Percentiles rank a stretch among this genome's conserved stretches.
phyloP scores from a whole-genome alignment of 306 rosid genomes.

The Cucurbita ficifolia region DNA sequence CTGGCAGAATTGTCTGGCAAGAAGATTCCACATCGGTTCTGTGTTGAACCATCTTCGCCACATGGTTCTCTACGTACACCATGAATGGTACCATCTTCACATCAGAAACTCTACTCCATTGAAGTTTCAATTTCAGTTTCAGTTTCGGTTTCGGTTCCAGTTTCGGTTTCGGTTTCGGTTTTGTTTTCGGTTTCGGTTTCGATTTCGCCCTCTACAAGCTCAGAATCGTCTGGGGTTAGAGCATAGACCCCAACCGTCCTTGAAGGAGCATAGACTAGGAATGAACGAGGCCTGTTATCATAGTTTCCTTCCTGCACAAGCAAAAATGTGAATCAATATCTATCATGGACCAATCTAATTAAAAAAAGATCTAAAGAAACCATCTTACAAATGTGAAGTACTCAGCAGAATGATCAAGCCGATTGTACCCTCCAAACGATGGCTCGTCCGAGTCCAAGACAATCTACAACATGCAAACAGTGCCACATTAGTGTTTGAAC shows the following conservation, averaged over 20 bases:
- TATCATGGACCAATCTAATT: neutral
- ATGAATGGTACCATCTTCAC: neutral
- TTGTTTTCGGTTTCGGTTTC: neutral
- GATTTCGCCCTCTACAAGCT: neutral
- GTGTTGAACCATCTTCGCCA: neutral
- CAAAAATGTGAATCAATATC: slow-evolving; percentile 8
- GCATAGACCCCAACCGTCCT: slow-evolving; percentile 78
- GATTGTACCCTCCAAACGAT: slow-evolving; percentile 58
- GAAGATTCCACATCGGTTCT: neutral
- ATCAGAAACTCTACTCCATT: neutral
- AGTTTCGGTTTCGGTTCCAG: neutral
- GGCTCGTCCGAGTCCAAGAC: slow-evolving; percentile 77
- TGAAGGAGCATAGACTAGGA: slow-evolving; percentile 58
- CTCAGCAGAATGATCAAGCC: slow-evolving; percentile 55
- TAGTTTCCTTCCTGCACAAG: slow-evolving; percentile 54
- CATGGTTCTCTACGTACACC: neutral
- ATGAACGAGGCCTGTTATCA: slow-evolving; percentile 63
- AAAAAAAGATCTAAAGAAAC: neutral
- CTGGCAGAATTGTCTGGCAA: neutral
- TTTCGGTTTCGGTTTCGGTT: neutral
- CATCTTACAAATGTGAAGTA: slow-evolving; percentile 49
- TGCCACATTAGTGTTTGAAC: neutral
- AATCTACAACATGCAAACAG: slow-evolving; percentile 20
- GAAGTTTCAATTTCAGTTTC: neutral
- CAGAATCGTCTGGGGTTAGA: slow-evolving; percentile 21